Evolutionary conservation across 1,284 basidiomycete species (phyloP), one percentile per base, ranked within the genome.

Genomic region (Ustanciosporium gigantosporum): DNA sequence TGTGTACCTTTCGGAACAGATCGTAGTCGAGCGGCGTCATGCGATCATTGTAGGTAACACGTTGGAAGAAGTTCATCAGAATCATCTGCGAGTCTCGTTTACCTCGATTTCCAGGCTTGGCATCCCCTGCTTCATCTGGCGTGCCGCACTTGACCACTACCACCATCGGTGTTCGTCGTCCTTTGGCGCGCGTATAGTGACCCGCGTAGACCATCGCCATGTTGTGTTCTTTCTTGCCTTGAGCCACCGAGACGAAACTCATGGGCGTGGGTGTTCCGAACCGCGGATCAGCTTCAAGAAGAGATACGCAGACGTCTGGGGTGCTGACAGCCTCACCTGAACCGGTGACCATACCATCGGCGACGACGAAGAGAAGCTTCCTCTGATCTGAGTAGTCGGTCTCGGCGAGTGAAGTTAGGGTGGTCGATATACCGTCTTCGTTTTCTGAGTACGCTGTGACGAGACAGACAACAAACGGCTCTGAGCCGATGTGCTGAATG

Each of bases 51-150:
- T 97, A 99, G 13, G 95, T 99, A 71, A 97, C 92, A 37, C 90
- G 87, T 44, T 91, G 93, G 82, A 98, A 96, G 80, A 99, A 99
- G 81, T 96, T 96, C 94, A 99, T 98, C 68, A 99, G 83, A 72
- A 99, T 90, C 72, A 99, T 88, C 78, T 98, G 95, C 79, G 91
- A 93, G 81, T 99, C 95, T 42, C 95, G 89, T 80, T 99, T 99
- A 67, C 95, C 95, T 67, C 95, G 85, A 81, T 99, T 99, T 15
- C 95, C 95, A 2, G 94, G 91, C 78, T 98, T 99, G 81, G 87
- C 88, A 59, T 93, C 91, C 9, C 81, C 81, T 14, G 82, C 81
- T 41, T 81, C 81, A 3, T 81, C 79, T 70, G 90, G 88, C 40
- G 88, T 91, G 31, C 95, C 94, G 76, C 94, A 98, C 80, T 99